These are phyloP conservation scores for Jaminaea rosea DNA, from an alignment of 1,284 basidiomycete species.

Conservation along the genomic window DNA sequence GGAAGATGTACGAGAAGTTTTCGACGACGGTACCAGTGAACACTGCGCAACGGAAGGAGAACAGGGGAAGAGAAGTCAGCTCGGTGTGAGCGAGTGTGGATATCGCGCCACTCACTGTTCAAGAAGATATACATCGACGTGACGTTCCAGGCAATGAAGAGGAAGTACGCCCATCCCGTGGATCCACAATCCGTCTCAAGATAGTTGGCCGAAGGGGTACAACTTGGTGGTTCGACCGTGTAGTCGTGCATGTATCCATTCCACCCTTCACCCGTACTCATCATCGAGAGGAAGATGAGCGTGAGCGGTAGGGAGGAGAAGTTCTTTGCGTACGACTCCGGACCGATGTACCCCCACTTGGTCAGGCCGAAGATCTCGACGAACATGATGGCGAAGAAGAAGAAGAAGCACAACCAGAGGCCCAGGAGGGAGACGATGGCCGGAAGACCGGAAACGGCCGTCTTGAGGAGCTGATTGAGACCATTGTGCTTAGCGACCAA, in stretches of 20 bases:
- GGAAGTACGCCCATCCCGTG: conserved; percentile 67
- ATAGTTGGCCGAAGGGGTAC: conserved; percentile 59
- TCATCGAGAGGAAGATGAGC: conserved; percentile 67
- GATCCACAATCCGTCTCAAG: conserved; percentile 82
- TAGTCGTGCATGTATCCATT: conserved; percentile 47
- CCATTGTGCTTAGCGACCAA: conserved; percentile 80
- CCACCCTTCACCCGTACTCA: conserved; percentile 52
- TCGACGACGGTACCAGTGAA: conserved; percentile 77
- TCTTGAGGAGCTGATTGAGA: conserved; percentile 94
- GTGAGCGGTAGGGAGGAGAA: conserved; percentile 72
- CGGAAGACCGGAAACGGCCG: conserved; percentile 76
- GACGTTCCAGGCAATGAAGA: conserved; percentile 95
- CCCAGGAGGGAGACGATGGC: conserved; percentile 76
- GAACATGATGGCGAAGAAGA: conserved; percentile 83
- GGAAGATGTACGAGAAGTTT: conserved; percentile 93
- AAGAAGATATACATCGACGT: conserved; percentile 78
- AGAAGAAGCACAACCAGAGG: conserved; percentile 82
- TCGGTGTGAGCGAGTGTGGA: neutral
- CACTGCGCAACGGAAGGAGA: conserved; percentile 7
- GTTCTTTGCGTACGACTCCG: conserved; percentile 65
- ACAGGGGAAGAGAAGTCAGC: neutral
- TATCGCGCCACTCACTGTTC: conserved; percentile 72
- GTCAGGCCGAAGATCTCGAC: conserved; percentile 90
- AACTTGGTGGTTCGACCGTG: conserved; percentile 64
- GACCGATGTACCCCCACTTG: conserved; percentile 60